Percentiles rank a stretch among this genome's conserved stretches.
Evolutionary conservation across 169 alveolate genomes (phyloP).

Genomic region (Amoebophrya sp.): DNA sequence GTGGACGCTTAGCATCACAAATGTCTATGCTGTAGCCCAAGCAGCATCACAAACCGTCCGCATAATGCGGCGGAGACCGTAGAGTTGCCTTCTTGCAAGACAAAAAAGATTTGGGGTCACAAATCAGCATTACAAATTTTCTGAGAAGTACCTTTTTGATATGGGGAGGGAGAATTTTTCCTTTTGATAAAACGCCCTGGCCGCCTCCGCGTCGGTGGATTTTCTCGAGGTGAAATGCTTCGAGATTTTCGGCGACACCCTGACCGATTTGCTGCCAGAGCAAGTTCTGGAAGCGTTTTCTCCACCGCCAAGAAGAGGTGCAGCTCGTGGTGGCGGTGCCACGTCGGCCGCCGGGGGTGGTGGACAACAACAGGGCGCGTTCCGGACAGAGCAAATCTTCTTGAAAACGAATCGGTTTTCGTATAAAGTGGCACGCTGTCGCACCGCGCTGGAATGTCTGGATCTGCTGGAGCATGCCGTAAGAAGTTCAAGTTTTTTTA

Average conservation of each 20-base stretch:
- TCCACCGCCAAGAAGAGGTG: no score
- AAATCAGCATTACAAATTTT: background rate
- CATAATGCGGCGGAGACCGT: background rate
- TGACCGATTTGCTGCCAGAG: background rate
- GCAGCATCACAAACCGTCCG: background rate
- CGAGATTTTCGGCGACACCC: background rate
- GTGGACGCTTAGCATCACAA: no score
- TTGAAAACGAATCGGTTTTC: no score
- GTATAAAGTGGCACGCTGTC: no score
- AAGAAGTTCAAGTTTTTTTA: no score
- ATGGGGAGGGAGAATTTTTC: background rate
- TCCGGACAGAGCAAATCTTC: no score
- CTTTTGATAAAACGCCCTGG: background rate
- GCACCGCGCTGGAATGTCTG: no score
- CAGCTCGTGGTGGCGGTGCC: no score
- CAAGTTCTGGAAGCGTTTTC: no score
- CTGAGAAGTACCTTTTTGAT: background rate
- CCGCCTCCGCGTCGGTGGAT: background rate
- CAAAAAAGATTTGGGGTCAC: background rate
- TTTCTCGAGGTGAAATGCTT: background rate
- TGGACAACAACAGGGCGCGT: no score
- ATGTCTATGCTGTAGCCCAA: background rate
- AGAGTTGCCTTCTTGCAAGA: background rate
- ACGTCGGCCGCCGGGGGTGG: no score
- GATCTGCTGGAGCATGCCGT: no score